Percentiles rank a stretch among this genome's conserved stretches.
These are phyloP conservation scores for Saccharomycopsis schoenii DNA, from an alignment of 805 yeast genomes.

Conservation along the genomic window DNA sequence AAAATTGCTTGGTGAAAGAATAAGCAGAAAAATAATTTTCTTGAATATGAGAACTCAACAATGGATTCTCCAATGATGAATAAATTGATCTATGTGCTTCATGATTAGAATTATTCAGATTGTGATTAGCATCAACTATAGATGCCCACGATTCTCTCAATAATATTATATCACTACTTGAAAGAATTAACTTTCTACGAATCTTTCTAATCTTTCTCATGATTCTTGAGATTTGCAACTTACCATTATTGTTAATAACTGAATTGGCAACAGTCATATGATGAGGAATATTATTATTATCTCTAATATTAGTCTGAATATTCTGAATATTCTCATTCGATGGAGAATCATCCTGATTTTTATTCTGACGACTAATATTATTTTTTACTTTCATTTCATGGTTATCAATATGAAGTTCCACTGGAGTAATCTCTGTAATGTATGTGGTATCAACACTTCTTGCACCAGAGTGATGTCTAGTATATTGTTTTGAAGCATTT, in stretches of 20 bases:
- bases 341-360: not conserved
- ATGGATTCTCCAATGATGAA: not conserved
- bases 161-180: slow-evolving; percentile 1
- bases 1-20: slow-evolving; percentile 16
- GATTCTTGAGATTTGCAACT: not conserved
- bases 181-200: slow-evolving; percentile 7
- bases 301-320: not conserved
- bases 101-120: not conserved
- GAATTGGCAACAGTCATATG: not conserved
- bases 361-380: not conserved
- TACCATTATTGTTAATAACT: not conserved
- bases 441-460: not conserved
- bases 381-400: not conserved
- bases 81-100: not conserved
- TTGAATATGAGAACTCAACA: not conserved
- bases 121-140: slow-evolving; percentile 3
- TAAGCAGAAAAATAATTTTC: slow-evolving; percentile 9
- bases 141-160: slow-evolving; percentile 11
- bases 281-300: not conserved
- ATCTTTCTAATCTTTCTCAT: slow-evolving; percentile 12
- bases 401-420: not conserved
- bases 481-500: not conserved
- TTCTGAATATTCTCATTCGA: not conserved
- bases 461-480: not conserved
- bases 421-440: not conserved